Evolutionary conservation across 768 basidiomycete genomes (phyloP).

Genomic region (Gyrodon lividus): DNA sequence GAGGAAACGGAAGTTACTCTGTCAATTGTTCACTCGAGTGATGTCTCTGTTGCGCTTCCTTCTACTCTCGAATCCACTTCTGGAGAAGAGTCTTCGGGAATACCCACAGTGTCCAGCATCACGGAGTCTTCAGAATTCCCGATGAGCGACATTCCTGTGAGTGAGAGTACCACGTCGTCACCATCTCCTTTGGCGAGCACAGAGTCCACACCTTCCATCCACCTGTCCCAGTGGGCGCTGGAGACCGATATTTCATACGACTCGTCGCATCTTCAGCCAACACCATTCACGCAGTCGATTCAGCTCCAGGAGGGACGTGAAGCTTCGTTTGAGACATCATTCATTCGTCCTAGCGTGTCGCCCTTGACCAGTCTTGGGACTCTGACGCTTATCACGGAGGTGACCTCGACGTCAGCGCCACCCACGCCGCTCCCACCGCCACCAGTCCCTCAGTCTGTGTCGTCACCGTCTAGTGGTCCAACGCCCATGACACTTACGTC

Average conservation of each 20-base stretch:
- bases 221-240: conserved; percentile 53
- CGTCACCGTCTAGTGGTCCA: conserved; percentile 35
- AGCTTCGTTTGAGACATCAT: conserved; percentile 70
- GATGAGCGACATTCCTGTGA: conserved; percentile 26
- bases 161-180: conserved; percentile 31
- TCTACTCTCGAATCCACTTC: conserved; percentile 34
- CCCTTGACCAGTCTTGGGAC: conserved; percentile 32
- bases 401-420: conserved; percentile 25
- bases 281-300: conserved; percentile 55
- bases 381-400: conserved; percentile 36
- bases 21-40: conserved; percentile 20
- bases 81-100: conserved; percentile 29
- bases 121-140: conserved; percentile 41
- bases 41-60: conserved; percentile 25
- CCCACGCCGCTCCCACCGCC: conserved; percentile 8
- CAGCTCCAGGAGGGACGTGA: conserved; percentile 61
- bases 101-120: conserved; percentile 41
- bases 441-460: conserved; percentile 15
- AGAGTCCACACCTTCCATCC: conserved; percentile 40
- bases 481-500: conserved; percentile 32
- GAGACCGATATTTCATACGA: conserved; percentile 73
- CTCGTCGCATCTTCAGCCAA: conserved; percentile 70
- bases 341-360: conserved; percentile 60
- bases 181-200: conserved; percentile 34
- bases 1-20: conserved; percentile 10